Evolutionary conservation across 805 yeast genomes (phyloP).

Genomic region (Brettanomyces nanus): DNA sequence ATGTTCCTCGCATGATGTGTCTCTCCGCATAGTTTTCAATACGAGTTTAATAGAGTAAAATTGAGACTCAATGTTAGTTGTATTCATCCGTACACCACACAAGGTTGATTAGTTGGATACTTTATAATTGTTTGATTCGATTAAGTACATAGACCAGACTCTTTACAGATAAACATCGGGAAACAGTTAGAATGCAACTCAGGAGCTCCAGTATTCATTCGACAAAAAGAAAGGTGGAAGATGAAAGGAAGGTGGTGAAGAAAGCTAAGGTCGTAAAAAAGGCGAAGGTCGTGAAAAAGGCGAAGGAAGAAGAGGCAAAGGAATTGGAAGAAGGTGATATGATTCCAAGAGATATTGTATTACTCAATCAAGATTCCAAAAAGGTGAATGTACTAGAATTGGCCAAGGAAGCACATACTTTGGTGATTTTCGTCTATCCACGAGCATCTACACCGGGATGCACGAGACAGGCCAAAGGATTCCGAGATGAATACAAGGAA

Average conservation of each 20-base stretch:
- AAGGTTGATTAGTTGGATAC: no score
- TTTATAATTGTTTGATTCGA: no score
- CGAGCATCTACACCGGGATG: constrained; percentile 95
- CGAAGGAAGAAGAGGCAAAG: constrained; percentile 1
- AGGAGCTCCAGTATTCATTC: background rate
- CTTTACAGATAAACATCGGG: no score
- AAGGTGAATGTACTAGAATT: constrained; percentile 18
- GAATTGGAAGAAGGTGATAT: constrained; percentile 11
- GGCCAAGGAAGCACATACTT: constrained; percentile 29
- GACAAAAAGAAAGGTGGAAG: background rate
- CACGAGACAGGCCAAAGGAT: constrained; percentile 90
- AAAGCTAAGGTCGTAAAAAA: background rate
- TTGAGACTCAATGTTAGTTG: no score
- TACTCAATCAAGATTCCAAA: constrained; percentile 45
- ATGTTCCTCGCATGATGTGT: no score
- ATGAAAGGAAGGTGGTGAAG: background rate
- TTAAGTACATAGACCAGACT: no score
- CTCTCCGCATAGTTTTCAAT: no score
- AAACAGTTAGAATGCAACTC: constrained; percentile 1
- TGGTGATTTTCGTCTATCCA: constrained; percentile 73
- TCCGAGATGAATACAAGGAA: constrained; percentile 54
- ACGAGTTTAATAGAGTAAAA: no score
- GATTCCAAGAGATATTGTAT: constrained; percentile 6
- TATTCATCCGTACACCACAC: no score
- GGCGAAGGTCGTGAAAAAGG: background rate